Conservation (phyloP, 495 filamentous ascomycete genomes). For the Lepidopterella palustris region DNA sequence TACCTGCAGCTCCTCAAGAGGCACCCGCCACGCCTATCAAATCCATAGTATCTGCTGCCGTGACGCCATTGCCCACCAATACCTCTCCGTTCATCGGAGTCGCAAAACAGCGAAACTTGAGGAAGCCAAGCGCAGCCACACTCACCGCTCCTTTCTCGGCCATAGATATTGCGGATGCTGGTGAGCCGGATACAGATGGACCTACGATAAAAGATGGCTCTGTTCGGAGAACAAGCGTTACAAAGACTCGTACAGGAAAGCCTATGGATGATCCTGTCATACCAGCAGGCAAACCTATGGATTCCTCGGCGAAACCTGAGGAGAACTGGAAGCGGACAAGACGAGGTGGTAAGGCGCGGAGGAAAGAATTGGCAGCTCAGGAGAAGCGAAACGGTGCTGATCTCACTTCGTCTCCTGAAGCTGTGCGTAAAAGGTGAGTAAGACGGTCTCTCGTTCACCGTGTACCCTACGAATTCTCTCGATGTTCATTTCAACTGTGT, state of each 20-base stretch:
- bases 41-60: constrained; percentile 20
- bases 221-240: constrained; percentile 23
- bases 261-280: constrained; percentile 26
- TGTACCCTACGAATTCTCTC: background rate
- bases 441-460: background rate
- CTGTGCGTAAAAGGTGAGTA: constrained; percentile 22
- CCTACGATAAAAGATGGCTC: background rate
- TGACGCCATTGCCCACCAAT: constrained; percentile 27
- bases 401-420: constrained; percentile 23
- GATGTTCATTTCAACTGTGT: too few relatives aligned
- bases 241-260: constrained; percentile 27
- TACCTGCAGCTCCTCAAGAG: constrained; percentile 22
- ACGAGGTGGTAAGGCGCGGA: constrained; percentile 21
- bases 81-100: constrained; percentile 32
- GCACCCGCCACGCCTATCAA: constrained; percentile 34
- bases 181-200: constrained; percentile 22
- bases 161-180: constrained; percentile 26
- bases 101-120: constrained; percentile 14
- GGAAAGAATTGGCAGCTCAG: constrained; percentile 21
- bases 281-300: background rate
- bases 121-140: constrained; percentile 26
- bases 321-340: constrained; percentile 13
- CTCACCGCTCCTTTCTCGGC: constrained; percentile 30
- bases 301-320: constrained; percentile 7
- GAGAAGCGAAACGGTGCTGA: constrained; percentile 22